Base-by-base conservation (phyloP, 345 rosid genomes). In the Carallia brachiata region DNA sequence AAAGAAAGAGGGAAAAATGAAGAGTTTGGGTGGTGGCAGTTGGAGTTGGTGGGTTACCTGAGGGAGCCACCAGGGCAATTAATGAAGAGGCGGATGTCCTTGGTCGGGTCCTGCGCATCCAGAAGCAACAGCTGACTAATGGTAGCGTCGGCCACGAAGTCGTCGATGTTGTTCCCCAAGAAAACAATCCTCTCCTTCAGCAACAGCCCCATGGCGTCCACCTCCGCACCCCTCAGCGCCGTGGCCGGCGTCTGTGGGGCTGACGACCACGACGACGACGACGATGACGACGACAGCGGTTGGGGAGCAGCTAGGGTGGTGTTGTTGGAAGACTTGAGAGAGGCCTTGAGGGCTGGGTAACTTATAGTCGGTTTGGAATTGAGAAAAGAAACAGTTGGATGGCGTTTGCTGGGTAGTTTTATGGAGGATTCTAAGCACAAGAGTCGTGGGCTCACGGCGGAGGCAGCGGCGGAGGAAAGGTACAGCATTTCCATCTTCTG, bases 1-100 rank as follows among this genome's bases (percentile, higher is more conserved):
- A 32, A 44, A 15, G 16, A 44, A 12, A 44, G 13, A 44, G 13
- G 3, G 50, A 4, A 44, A 12, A 44, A 10, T 4, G 17, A 13
- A 44, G 50, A 44, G 8, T 44, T 32, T 2, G 50, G 50, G 3
- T 44, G 12, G 16, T 23, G 3, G 48, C 48, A 12, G 16, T 12
- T 44, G 12, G 8, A 8, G 40, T 7, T 34, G 8, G 36, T 30
- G 19, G 44, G 6, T 23, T 47, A 90, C 98, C 98, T 94, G 79
- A 91, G 89, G 62, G 98, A 91, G 2, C 98, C 98, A 34, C 98
- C 98, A 28, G 90, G 80, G 18, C 89, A 90, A 62, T 91, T 91
- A 66, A 94, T 71, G 72, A 94, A 90, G 77, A 94, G 96, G 62
- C 90, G 88, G 69, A 94, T 94, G 75, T 94, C 98, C 72, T 85